These are phyloP conservation scores for Echeveria elegans DNA, from an alignment of 164 flowering plant species.

Conservation along the genomic window DNA sequence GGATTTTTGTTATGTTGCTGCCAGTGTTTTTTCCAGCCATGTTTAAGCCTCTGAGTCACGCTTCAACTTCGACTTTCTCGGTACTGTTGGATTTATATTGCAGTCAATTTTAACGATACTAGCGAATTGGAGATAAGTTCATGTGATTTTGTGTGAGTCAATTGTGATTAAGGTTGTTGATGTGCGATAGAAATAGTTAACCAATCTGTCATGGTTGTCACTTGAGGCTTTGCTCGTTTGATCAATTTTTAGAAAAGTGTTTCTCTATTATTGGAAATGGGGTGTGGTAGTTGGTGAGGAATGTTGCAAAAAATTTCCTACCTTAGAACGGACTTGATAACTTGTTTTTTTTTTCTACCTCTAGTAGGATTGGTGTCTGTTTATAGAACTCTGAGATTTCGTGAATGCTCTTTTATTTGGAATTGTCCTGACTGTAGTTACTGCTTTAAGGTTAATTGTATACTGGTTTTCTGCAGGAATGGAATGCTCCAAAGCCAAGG, in stretches of 20 bases:
- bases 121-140: background rate
- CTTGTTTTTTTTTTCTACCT: no score
- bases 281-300: background rate
- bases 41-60: slow-evolving; percentile 44
- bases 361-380: no score
- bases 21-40: slow-evolving; percentile 40
- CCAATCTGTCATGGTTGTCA: background rate
- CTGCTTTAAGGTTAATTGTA: no score
- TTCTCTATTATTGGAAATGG: no score
- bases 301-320: background rate
- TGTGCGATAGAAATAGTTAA: no score
- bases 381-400: no score
- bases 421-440: no score
- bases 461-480: slow-evolving; percentile 42
- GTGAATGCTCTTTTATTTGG: no score
- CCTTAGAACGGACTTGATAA: no score
- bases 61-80: slow-evolving; percentile 57
- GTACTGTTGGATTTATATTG: slow-evolving; percentile 21
- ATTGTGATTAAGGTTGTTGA: no score
- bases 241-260: no score
- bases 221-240: background rate
- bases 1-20: slow-evolving; percentile 33
- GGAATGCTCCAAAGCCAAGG: slow-evolving; percentile 71
- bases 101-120: background rate
- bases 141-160: no score